Evolutionary conservation across 768 basidiomycete genomes (phyloP).

Genomic region (Ramaria sp.): DNA sequence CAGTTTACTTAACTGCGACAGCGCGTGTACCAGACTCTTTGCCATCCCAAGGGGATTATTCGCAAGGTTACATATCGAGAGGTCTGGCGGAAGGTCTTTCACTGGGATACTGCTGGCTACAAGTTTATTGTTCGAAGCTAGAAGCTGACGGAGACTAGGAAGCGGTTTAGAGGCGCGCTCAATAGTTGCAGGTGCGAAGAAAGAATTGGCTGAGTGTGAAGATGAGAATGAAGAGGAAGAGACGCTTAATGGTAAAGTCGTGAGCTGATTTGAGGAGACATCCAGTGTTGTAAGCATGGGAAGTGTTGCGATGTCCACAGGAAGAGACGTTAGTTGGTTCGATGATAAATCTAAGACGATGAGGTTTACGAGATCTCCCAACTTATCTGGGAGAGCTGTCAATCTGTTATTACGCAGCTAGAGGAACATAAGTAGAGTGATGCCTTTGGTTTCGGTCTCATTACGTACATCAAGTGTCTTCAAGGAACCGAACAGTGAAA

Average conservation of each 20-base stretch:
- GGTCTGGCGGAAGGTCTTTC: constrained; percentile 34
- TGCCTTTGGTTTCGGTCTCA: neutral
- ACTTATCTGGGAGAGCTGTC: constrained; percentile 44
- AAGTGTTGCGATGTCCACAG: constrained; percentile 53
- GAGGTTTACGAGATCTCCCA: constrained; percentile 58
- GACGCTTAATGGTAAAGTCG: constrained; percentile 47
- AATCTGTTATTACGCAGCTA: constrained; percentile 74
- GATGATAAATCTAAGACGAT: constrained; percentile 64
- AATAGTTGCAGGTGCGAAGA: constrained; percentile 49
- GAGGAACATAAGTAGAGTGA: neutral
- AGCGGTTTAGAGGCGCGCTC: constrained; percentile 52
- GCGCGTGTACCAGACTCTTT: constrained; percentile 32
- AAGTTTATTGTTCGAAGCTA: constrained; percentile 61
- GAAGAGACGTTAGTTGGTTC: constrained; percentile 54
- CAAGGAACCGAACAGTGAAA: constrained; percentile 74
- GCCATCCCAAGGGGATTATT: constrained; percentile 49
- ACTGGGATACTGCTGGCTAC: constrained; percentile 35
- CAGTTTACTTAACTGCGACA: constrained; percentile 39
- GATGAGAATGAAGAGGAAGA: constrained; percentile 28
- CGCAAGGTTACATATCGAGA: constrained; percentile 54
- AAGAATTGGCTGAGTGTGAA: constrained; percentile 32
- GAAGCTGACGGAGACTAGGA: constrained; percentile 51
- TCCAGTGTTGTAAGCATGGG: constrained; percentile 58
- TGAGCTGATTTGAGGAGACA: constrained; percentile 58
- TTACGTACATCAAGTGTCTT: constrained; percentile 65